Conservation (phyloP, 352 stramenopile genomes). For the Nothophytophthora sp. region DNA sequence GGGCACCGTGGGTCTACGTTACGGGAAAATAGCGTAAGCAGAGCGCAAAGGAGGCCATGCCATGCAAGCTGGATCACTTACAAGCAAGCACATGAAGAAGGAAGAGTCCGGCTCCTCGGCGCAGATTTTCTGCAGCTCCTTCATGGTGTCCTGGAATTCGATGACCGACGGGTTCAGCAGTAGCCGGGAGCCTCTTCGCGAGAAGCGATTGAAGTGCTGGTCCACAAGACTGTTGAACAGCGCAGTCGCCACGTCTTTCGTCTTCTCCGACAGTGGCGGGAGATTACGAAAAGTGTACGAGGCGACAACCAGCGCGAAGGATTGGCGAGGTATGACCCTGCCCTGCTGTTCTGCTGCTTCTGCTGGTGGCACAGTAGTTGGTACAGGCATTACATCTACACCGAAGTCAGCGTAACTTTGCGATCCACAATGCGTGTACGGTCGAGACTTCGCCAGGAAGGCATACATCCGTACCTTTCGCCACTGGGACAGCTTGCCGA, state of each 20-base stretch:
- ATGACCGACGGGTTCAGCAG: slow-evolving; percentile 83
- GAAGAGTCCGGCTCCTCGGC: slow-evolving; percentile 35
- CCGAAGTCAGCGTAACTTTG: too few relatives aligned
- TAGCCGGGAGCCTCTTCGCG: slow-evolving; percentile 48
- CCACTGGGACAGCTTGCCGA: slow-evolving; percentile 12
- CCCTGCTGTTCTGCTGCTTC: too few relatives aligned
- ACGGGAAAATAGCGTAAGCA: background rate
- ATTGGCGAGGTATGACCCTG: slow-evolving; percentile 16
- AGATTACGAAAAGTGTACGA: slow-evolving; percentile 61
- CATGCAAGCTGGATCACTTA: slow-evolving; percentile 25
- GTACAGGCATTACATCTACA: slow-evolving; percentile 1
- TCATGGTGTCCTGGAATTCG: slow-evolving; percentile 79
- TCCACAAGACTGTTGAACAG: slow-evolving; percentile 64
- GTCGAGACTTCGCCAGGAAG: background rate
- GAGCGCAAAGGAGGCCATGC: too few relatives aligned
- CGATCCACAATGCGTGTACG: background rate
- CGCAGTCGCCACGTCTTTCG: slow-evolving; percentile 49
- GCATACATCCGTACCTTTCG: slow-evolving; percentile 12
- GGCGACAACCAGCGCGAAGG: slow-evolving; percentile 53
- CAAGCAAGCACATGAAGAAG: slow-evolving; percentile 68
- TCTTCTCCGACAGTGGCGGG: slow-evolving; percentile 49
- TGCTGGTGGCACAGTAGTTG: background rate
- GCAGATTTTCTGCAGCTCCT: slow-evolving; percentile 50
- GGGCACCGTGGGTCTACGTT: slow-evolving; percentile 72
- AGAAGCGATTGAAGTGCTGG: slow-evolving; percentile 51